Evolutionary conservation across 176 grass and related monocot species (phyloP).

Genomic region (Cenchrus purpureus): DNA sequence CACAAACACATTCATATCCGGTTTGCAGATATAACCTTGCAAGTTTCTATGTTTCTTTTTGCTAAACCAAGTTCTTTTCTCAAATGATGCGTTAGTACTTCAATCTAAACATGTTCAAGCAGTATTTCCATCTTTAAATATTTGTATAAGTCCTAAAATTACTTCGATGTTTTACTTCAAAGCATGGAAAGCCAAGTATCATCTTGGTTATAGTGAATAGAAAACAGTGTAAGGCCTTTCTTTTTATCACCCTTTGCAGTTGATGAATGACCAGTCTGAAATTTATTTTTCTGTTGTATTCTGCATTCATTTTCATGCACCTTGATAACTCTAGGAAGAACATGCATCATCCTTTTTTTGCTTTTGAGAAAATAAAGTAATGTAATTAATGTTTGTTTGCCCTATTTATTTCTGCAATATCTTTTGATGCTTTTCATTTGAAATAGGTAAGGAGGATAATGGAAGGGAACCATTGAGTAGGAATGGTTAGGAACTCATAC

Average conservation of each 20-base stretch:
- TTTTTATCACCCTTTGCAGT: conserved; percentile 25
- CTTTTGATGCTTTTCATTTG: conserved; percentile 30
- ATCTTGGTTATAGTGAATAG: conserved; percentile 19
- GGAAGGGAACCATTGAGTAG: conserved; percentile 98
- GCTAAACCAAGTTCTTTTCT: background rate
- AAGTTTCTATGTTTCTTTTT: background rate
- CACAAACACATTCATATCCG: conserved; percentile 30
- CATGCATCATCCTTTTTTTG: background rate
- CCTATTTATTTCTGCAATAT: conserved; percentile 17
- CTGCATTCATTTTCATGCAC: conserved; percentile 21
- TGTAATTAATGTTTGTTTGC: background rate
- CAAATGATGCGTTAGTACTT: background rate
- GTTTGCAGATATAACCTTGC: conserved; percentile 27
- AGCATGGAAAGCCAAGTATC: conserved; percentile 8
- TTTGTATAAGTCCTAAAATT: background rate
- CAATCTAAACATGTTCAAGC: background rate
- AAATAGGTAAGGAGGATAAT: conserved; percentile 91
- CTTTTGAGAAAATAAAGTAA: background rate
- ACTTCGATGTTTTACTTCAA: background rate
- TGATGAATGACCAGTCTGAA: background rate
- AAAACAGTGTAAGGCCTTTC: background rate
- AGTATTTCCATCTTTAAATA: background rate
- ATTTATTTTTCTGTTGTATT: background rate
- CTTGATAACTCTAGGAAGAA: background rate
- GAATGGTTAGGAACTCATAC: conserved; percentile 68